Evolutionary conservation across 768 basidiomycete species (phyloP).

Genomic region (Kwoniella shandongensis): DNA sequence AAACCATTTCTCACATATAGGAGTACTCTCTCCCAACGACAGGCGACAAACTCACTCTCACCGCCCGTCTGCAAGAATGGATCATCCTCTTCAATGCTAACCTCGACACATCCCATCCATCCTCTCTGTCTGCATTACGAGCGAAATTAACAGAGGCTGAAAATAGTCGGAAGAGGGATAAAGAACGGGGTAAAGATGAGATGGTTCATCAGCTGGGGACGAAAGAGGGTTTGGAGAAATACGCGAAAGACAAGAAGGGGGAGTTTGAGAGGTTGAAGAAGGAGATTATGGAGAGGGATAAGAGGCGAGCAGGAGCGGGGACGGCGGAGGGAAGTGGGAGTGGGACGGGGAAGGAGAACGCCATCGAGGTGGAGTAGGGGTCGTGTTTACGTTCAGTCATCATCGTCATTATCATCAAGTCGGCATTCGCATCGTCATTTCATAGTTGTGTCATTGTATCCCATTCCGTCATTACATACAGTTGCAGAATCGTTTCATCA

Average conservation of each 20-base stretch:
- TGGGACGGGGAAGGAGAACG: conserved; percentile 24
- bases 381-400: not conserved
- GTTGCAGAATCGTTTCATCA: not conserved
- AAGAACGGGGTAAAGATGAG: conserved; percentile 42
- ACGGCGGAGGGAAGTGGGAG: conserved; percentile 17
- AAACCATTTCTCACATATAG: conserved; percentile 7
- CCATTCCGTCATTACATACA: not conserved
- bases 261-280: conserved; percentile 42
- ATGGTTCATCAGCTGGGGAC: conserved; percentile 26
- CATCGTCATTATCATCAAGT: conserved; percentile 2
- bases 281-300: conserved; percentile 42
- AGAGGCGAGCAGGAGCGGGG: conserved; percentile 16
- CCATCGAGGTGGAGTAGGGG: conserved; percentile 43
- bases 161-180: conserved; percentile 34
- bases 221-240: conserved; percentile 30
- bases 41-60: conserved; percentile 43
- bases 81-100: conserved; percentile 52
- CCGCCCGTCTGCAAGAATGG: conserved; percentile 45
- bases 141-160: conserved; percentile 39
- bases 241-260: conserved; percentile 34
- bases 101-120: conserved; percentile 50
- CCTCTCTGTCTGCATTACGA: conserved; percentile 40
- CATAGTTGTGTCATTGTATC: too few relatives aligned
- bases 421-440: not conserved
- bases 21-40: conserved; percentile 36